These are phyloP conservation scores for Fusarium xyrophilum DNA, from an alignment of 2,329 filamentous ascomycete genomes.

Conservation along the genomic window DNA sequence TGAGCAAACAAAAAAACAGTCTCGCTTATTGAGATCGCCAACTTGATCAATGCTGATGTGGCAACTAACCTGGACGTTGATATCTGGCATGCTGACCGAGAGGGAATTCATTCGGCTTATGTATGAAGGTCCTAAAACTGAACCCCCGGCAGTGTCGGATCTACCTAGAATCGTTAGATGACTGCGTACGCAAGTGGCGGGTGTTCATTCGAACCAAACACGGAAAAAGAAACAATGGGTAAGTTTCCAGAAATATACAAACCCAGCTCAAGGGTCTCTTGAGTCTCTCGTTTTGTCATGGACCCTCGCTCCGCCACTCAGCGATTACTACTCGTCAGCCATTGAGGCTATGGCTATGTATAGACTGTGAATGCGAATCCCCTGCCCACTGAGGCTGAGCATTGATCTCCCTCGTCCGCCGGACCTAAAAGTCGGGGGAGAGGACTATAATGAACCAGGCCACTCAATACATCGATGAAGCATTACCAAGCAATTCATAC, in stretches of 20 bases:
- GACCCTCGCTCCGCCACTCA: slow-evolving; percentile 3
- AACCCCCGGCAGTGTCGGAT: slow-evolving; percentile 31
- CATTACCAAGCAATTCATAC: background rate
- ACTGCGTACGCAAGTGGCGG: slow-evolving; percentile 36
- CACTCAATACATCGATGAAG: background rate
- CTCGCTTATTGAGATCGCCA: slow-evolving; percentile 23
- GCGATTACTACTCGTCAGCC: slow-evolving; percentile 26
- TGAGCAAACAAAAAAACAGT: slow-evolving; percentile 12
- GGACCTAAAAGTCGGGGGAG: background rate
- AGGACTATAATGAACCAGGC: background rate
- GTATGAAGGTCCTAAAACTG: slow-evolving; percentile 13
- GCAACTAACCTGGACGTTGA: background rate
- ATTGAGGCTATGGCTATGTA: slow-evolving; percentile 17
- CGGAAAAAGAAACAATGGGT: background rate
- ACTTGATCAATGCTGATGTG: slow-evolving; percentile 1
- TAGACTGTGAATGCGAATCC: slow-evolving; percentile 8
- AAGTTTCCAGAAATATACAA: slow-evolving; percentile 32
- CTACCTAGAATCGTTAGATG: slow-evolving; percentile 19
- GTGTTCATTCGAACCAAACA: background rate
- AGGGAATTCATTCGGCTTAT: slow-evolving; percentile 21
- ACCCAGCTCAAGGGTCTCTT: background rate
- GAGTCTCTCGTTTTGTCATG: background rate
- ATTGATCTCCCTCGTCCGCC: slow-evolving; percentile 1
- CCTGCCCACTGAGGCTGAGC: slow-evolving; percentile 8
- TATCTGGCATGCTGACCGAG: slow-evolving; percentile 1